Evolutionary conservation across 177 flowering plant species (phyloP), one percentile per base, ranked within the genome.

Genomic region (Telopea speciosissima): DNA sequence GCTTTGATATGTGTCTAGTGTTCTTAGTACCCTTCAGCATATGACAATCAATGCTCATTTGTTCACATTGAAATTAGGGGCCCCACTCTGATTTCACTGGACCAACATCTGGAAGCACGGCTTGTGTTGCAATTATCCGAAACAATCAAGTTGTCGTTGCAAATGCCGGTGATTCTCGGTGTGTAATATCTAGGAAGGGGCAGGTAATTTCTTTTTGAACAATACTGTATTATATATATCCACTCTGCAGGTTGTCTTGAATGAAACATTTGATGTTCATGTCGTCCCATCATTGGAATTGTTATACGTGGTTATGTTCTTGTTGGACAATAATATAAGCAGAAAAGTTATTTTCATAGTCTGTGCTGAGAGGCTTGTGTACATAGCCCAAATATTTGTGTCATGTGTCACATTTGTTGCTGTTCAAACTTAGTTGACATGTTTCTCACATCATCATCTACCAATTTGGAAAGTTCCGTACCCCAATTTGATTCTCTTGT

Each of bases 81-180:
- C 99, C 97, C 67, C 99, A 96, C 67, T 89, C 98, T 64, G 98
- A 96, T 83, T 96, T 93, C 71, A 44, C 96, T 75, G 99, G 99
- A 72, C 99, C 99, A 42, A 96, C 92, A 70, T 96, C 97, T 79
- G 99, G 99, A 64, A 62, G 97, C 77, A 96, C 99, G 60, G 97
- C 99, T 33, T 91, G 96, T 88, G 99, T 93, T 68, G 98, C 99
- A 25, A 68, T 93, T 62, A 78, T 96, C 22, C 85, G 95, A 77
- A 83, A 81, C 74, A 93, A 88, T 75, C 94, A 89, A 76, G 87
- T 96, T 65, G 25, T 93, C 81, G 96, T 93, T 75, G 98, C 98
- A 70, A 96, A 96, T 91, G 99, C 99, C 75, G 99, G 99, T 77
- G 99, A 96, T 85, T 96, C 99, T 67, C 99, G 99, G 19, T 93